These are phyloP conservation scores for Incumbomyces lentus DNA, from an alignment of 2,329 filamentous ascomycete genomes.

Conservation along the genomic window DNA sequence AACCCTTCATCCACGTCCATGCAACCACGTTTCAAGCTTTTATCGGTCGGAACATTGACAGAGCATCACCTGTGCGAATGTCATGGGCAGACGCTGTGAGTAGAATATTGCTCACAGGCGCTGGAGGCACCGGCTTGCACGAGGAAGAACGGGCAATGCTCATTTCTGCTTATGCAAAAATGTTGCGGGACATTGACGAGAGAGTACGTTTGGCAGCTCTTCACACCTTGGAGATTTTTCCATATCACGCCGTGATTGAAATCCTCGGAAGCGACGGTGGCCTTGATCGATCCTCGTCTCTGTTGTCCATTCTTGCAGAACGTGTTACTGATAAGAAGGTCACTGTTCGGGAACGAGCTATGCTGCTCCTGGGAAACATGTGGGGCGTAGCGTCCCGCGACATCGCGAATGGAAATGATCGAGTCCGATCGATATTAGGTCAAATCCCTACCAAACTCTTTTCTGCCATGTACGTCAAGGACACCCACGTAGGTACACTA, in stretches of 20 bases:
- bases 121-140: constrained; percentile 78
- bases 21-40: constrained; percentile 72
- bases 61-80: constrained; percentile 67
- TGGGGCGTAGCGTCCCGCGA: constrained; percentile 92
- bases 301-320: constrained; percentile 73
- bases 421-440: constrained; percentile 62
- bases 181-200: constrained; percentile 80
- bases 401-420: constrained; percentile 71
- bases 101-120: constrained; percentile 80
- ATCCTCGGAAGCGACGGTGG: constrained; percentile 71
- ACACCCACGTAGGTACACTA: constrained; percentile 71
- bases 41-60: constrained; percentile 75
- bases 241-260: constrained; percentile 66
- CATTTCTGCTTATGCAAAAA: constrained; percentile 63
- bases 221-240: constrained; percentile 69
- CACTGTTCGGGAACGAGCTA: constrained; percentile 72
- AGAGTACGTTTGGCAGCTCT: constrained; percentile 85
- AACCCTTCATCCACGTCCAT: constrained; percentile 80
- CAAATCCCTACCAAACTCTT: constrained; percentile 78
- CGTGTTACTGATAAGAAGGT: constrained; percentile 78
- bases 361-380: constrained; percentile 70
- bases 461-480: constrained; percentile 82
- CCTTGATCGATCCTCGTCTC: constrained; percentile 63
- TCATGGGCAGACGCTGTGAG: constrained; percentile 79
- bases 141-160: constrained; percentile 69